Evolutionary conservation across 805 yeast genomes (phyloP).

Genomic region (Candida suzukii): DNA sequence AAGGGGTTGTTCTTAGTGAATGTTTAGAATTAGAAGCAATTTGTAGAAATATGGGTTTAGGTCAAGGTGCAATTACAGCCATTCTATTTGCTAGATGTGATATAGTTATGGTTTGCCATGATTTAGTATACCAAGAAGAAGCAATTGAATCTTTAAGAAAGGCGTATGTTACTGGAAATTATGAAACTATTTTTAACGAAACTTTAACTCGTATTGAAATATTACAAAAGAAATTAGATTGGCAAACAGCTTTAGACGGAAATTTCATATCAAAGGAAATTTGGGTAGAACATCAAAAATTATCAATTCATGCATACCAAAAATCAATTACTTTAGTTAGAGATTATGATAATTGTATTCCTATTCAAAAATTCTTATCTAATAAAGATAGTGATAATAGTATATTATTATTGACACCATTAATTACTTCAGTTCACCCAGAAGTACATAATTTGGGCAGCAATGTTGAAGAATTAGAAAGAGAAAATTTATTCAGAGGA

Average conservation of each 20-base stretch:
- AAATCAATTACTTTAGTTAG: conserved; percentile 47
- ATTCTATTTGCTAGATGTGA: conserved; percentile 56
- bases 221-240: conserved; percentile 35
- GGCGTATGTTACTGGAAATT: conserved; percentile 26
- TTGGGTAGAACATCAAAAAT: conserved; percentile 34
- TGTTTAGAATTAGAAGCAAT: conserved; percentile 59
- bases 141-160: conserved; percentile 37
- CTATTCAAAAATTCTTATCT: conserved; percentile 35
- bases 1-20: conserved; percentile 53
- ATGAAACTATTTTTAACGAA: conserved; percentile 33
- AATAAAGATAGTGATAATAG: conserved; percentile 19
- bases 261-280: conserved; percentile 21
- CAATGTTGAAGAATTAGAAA: conserved; percentile 1
- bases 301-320: conserved; percentile 41
- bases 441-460: conserved; percentile 8
- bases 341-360: conserved; percentile 43
- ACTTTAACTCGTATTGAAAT: conserved; percentile 36
- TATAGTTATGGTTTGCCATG: conserved; percentile 55
- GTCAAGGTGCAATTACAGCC: conserved; percentile 60
- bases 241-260: conserved; percentile 36
- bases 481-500: conserved; percentile 22
- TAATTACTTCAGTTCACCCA: conserved; percentile 26
- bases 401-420: conserved; percentile 25
- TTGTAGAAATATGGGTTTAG: conserved; percentile 55
- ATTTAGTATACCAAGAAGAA: conserved; percentile 45